Evolutionary conservation across 768 basidiomycete species (phyloP).

Genomic region (Hebeloma cylindrosporum): DNA sequence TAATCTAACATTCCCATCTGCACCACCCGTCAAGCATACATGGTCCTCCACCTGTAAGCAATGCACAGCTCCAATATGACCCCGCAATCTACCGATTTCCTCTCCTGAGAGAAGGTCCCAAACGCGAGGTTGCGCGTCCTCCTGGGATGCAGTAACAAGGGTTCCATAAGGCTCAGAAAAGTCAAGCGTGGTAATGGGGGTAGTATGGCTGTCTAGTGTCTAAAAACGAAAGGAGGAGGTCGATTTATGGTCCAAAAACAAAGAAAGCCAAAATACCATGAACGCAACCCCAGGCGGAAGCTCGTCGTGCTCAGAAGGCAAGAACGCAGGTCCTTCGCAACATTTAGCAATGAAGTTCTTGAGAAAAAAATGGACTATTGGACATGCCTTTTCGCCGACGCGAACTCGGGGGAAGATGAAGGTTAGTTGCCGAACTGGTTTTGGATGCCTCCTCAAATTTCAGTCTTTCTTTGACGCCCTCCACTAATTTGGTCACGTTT

Average conservation of each 20-base stretch:
- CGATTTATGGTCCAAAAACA: conserved; percentile 9
- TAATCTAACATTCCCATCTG: conserved; percentile 79
- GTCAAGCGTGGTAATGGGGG: conserved; percentile 86
- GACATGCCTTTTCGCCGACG: conserved; percentile 64
- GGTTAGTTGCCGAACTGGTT: conserved; percentile 34
- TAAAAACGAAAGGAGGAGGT: conserved; percentile 34
- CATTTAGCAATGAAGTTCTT: not conserved
- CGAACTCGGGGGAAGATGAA: conserved; percentile 57
- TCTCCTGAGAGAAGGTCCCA: conserved; percentile 94
- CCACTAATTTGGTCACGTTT: conserved; percentile 50
- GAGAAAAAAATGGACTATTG: too few relatives aligned
- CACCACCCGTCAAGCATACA: conserved; percentile 86
- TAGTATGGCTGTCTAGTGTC: conserved; percentile 81
- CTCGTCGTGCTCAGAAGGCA: conserved; percentile 97
- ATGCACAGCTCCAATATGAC: conserved; percentile 81
- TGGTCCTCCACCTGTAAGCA: conserved; percentile 91
- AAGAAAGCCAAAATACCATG: conserved; percentile 60
- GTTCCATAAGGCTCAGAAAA: conserved; percentile 97
- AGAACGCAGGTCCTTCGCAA: conserved; percentile 79
- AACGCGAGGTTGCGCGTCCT: conserved; percentile 84
- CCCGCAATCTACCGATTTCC: conserved; percentile 81
- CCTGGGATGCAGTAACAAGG: conserved; percentile 83
- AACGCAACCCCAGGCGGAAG: conserved; percentile 93
- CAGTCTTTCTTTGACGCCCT: conserved; percentile 85
- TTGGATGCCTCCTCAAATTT: conserved; percentile 60